Conservation (phyloP, 345 rosid genomes). For the Bretschneidera sinensis region DNA sequence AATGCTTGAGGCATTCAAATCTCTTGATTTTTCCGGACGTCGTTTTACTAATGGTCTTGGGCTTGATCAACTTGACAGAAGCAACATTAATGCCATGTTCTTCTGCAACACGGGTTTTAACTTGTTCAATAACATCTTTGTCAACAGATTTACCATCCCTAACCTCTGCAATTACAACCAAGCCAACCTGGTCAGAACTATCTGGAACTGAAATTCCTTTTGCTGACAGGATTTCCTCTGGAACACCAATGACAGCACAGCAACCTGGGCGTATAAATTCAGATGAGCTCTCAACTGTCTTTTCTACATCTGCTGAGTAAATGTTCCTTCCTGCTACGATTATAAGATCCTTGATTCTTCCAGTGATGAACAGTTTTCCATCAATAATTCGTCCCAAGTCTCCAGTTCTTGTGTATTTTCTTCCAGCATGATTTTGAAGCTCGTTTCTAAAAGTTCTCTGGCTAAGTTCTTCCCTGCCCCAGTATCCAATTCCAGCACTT, state of each 20-base stretch:
- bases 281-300: constrained; percentile 60
- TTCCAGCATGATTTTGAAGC: constrained; percentile 32
- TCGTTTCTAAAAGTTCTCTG: constrained; percentile 46
- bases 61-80: constrained; percentile 51
- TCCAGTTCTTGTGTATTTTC: constrained; percentile 53
- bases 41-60: constrained; percentile 59
- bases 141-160: constrained; percentile 44
- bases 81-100: constrained; percentile 59
- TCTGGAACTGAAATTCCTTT: constrained; percentile 56
- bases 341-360: constrained; percentile 72
- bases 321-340: constrained; percentile 68
- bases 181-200: constrained; percentile 53
- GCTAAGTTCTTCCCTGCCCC: constrained; percentile 59
- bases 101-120: constrained; percentile 43
- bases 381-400: constrained; percentile 59
- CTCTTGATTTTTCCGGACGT: constrained; percentile 74
- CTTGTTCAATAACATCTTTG: constrained; percentile 33
- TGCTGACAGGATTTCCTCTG: constrained; percentile 51
- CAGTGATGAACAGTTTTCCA: constrained; percentile 55
- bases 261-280: constrained; percentile 60
- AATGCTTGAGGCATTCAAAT: constrained; percentile 61
- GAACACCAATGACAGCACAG: constrained; percentile 67
- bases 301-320: constrained; percentile 65
- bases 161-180: constrained; percentile 67
- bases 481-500: constrained; percentile 64